Evolutionary conservation across 2,329 filamentous ascomycete genomes (phyloP).

Genomic region (Phyllosticta paracitricarpa): DNA sequence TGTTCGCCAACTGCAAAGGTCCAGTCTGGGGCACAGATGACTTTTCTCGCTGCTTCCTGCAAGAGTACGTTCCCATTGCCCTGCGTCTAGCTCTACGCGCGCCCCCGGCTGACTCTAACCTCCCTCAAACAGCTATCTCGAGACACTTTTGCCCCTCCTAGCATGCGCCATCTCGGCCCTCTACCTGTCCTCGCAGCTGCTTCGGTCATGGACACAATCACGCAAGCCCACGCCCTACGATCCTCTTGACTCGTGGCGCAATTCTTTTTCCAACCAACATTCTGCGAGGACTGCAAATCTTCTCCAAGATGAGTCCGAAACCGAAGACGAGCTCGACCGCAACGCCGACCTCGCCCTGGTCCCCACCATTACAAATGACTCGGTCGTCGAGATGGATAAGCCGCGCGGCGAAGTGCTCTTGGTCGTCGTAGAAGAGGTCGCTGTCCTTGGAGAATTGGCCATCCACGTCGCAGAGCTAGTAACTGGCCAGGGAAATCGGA

Average conservation of each 20-base stretch:
- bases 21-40: slow-evolving; percentile 53
- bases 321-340: slow-evolving; percentile 51
- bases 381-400: slow-evolving; percentile 59
- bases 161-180: slow-evolving; percentile 61
- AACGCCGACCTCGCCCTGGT: slow-evolving; percentile 46
- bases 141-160: slow-evolving; percentile 67
- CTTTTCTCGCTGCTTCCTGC: slow-evolving; percentile 52
- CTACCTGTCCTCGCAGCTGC: slow-evolving; percentile 50
- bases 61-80: slow-evolving; percentile 43
- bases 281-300: slow-evolving; percentile 19
- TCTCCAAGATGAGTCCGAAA: slow-evolving; percentile 28
- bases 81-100: slow-evolving; percentile 1
- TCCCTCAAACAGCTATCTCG: slow-evolving; percentile 53
- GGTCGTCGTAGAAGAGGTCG: slow-evolving; percentile 63
- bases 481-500: slow-evolving; percentile 28
- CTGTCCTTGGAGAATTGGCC: slow-evolving; percentile 60
- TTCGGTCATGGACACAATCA: slow-evolving; percentile 43
- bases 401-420: slow-evolving; percentile 64
- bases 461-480: slow-evolving; percentile 58
- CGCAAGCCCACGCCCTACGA: slow-evolving; percentile 51
- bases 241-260: slow-evolving; percentile 37
- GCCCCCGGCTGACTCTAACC: not conserved
- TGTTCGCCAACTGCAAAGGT: slow-evolving; percentile 48
- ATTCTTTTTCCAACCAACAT: slow-evolving; percentile 27
- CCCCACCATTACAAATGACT: slow-evolving; percentile 40